These are phyloP conservation scores for Rhytidiadelphus loreus DNA, from an alignment of 225 moss, liverwort and hornwort species.

Conservation along the genomic window DNA sequence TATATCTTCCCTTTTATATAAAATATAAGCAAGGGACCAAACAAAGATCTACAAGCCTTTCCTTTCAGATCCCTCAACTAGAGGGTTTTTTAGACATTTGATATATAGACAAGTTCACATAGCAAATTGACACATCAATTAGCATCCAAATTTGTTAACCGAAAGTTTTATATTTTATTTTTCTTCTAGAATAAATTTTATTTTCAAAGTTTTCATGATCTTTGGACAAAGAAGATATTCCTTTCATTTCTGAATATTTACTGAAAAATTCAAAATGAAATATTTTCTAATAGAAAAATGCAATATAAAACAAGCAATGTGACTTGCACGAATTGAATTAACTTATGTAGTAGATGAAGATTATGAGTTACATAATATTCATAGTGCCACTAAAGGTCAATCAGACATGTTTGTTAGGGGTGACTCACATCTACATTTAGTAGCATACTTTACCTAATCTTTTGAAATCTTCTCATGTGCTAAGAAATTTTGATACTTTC, in stretches of 20 bases:
- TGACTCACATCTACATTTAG: neutral
- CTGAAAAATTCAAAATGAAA: neutral
- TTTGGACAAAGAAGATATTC: neutral
- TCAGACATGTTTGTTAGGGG: neutral
- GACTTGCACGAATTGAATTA: neutral
- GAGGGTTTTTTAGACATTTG: neutral
- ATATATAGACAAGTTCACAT: neutral
- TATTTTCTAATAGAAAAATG: neutral
- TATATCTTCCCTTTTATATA: neutral
- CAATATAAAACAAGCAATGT: neutral
- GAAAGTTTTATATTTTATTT: neutral
- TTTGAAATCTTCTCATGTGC: neutral
- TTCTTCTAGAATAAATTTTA: too few species aligned
- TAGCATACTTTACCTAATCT: neutral
- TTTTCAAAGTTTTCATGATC: neutral
- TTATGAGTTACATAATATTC: neutral
- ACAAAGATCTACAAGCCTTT: neutral
- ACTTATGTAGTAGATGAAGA: neutral
- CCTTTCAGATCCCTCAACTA: neutral
- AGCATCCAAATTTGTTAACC: neutral
- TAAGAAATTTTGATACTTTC: neutral
- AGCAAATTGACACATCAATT: neutral
- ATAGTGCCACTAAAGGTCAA: neutral
- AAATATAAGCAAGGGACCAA: neutral
- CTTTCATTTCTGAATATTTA: neutral